Percentiles rank a stretch among this genome's conserved stretches.
These are phyloP conservation scores for Chaetomium olivaceum DNA, from an alignment of 2,329 filamentous ascomycete genomes.

Conservation along the genomic window DNA sequence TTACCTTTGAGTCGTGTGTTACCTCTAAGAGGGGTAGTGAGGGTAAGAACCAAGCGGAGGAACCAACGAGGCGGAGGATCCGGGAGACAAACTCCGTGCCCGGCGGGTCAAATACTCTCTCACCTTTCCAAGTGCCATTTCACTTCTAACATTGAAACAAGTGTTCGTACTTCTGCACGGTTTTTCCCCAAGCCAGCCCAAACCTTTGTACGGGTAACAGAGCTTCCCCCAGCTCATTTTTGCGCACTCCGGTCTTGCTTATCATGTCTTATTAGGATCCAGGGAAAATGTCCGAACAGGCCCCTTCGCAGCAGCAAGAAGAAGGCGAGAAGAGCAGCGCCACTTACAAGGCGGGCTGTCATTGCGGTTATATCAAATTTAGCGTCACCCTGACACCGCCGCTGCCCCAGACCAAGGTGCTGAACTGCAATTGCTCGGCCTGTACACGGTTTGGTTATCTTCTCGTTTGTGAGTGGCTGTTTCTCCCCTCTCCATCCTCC, in stretches of 20 bases:
- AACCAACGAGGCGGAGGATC: too few relatives aligned
- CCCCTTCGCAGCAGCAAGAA: constrained; percentile 5
- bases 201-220: too few relatives aligned
- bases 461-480: constrained; percentile 47
- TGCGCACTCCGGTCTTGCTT: not conserved
- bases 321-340: constrained; percentile 29
- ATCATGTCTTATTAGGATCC: not conserved
- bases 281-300: not conserved
- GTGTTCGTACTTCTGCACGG: too few relatives aligned
- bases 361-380: constrained; percentile 54
- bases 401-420: constrained; percentile 46
- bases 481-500: not conserved
- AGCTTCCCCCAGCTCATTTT: not conserved
- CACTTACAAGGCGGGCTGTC: constrained; percentile 53
- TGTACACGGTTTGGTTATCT: constrained; percentile 54
- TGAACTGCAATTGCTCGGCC: constrained; percentile 57
- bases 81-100: too few relatives aligned
- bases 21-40: too few relatives aligned
- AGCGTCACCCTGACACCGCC: constrained; percentile 51
- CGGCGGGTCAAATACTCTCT: too few relatives aligned
- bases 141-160: too few relatives aligned
- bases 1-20: too few relatives aligned
- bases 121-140: too few relatives aligned
- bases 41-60: too few relatives aligned
- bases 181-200: too few relatives aligned